Percentiles rank a stretch among this genome's conserved stretches.
Evolutionary conservation across 176 grass and related monocot species (phyloP).

Genomic region (maize (Zea mays)): Zm-B73-REFERENCE-NAM-5.0 NC_050105.1:30648501-30649000

Average conservation of each 20-base stretch:
- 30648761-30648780: constrained; percentile 55
- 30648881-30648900: constrained; percentile 75
- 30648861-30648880: constrained; percentile 73
- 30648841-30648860: constrained; percentile 89
- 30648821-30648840: constrained; percentile 66
- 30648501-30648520: constrained; percentile 91
- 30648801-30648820: constrained; percentile 81
- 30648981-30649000: constrained; percentile 84
- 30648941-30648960: constrained; percentile 86
- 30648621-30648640: constrained; percentile 86
- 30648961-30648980: constrained; percentile 85
- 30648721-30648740: constrained; percentile 25
- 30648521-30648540: constrained; percentile 70
- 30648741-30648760: constrained; percentile 6
- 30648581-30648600: constrained; percentile 65
- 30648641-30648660: constrained; percentile 68
- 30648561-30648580: constrained; percentile 79
- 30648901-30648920: constrained; percentile 77
- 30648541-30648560: constrained; percentile 91
- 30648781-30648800: constrained; percentile 73
- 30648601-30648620: constrained; percentile 90
- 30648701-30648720: constrained; percentile 1
- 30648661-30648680: constrained; percentile 74
- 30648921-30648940: constrained; percentile 57
- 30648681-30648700: neutral